These are phyloP conservation scores for Yueomyces sp. DNA, from an alignment of 805 yeast genomes.

Conservation along the genomic window DNA sequence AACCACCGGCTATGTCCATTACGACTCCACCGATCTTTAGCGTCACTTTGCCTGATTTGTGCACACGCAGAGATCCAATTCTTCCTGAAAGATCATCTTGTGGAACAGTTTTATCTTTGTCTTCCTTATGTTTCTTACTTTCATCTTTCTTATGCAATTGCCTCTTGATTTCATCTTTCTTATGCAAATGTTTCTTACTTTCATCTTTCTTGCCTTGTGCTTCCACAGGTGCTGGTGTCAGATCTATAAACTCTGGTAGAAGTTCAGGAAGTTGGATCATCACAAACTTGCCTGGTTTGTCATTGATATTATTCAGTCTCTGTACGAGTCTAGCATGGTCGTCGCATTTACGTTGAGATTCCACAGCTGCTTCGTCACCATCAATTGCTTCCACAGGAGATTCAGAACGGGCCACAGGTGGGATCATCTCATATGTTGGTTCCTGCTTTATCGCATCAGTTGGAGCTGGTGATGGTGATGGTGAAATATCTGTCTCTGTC, in stretches of 20 bases:
- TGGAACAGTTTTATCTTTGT: constrained; percentile 5
- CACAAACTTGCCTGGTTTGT: constrained; percentile 24
- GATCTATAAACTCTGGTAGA: constrained; percentile 23
- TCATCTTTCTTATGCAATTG: constrained; percentile 6
- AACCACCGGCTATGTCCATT: constrained; percentile 61
- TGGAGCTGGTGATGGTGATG: no score
- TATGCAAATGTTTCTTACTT: constrained; percentile 1
- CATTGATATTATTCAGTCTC: constrained; percentile 17
- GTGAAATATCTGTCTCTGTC: constrained; percentile 6
- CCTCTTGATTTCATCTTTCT: constrained; percentile 5
- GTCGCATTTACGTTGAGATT: constrained; percentile 21
- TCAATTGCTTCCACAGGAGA: constrained; percentile 21
- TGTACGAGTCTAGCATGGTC: constrained; percentile 29
- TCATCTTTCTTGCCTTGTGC: constrained; percentile 1
- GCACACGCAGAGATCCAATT: constrained; percentile 63
- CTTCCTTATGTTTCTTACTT: constrained; percentile 3
- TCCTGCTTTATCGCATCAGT: constrained; percentile 4
- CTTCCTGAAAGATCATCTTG: constrained; percentile 32
- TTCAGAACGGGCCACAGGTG: constrained; percentile 11
- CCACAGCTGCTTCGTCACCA: constrained; percentile 25
- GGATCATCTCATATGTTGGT: constrained; percentile 10
- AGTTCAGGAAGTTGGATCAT: constrained; percentile 28
- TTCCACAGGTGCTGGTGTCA: constrained; percentile 3
- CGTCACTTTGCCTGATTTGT: constrained; percentile 72
- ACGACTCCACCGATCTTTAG: constrained; percentile 58